Evolutionary conservation across 2,329 filamentous ascomycete species (phyloP).

Genomic region (Phialocephala subalpina): DNA sequence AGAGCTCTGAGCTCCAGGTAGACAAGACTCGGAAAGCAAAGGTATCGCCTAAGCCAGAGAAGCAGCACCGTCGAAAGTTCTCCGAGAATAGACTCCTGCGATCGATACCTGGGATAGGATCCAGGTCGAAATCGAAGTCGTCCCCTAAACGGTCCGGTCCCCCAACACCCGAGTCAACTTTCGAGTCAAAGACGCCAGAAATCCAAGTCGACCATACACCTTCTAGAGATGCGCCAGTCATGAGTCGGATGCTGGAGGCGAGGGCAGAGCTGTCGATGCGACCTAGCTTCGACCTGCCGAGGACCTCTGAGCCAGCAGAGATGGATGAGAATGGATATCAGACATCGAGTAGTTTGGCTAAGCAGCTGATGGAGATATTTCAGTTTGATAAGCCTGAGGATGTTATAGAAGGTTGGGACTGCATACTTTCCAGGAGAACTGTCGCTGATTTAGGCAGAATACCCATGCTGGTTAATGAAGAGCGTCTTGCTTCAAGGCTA

Average conservation of each 20-base stretch:
- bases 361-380: slow-evolving; percentile 83
- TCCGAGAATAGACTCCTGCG: slow-evolving; percentile 72
- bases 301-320: slow-evolving; percentile 36
- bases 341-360: slow-evolving; percentile 68
- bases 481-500: slow-evolving; percentile 93
- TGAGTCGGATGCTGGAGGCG: slow-evolving; percentile 81
- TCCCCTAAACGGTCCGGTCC: slow-evolving; percentile 40
- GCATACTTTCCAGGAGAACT: not conserved
- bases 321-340: slow-evolving; percentile 42
- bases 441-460: slow-evolving; percentile 64
- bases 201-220: slow-evolving; percentile 45
- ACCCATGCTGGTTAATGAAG: slow-evolving; percentile 91
- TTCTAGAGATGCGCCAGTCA: slow-evolving; percentile 69
- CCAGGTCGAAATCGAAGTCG: slow-evolving; percentile 47
- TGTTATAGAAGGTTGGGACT: slow-evolving; percentile 73
- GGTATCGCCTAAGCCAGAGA: slow-evolving; percentile 45
- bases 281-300: slow-evolving; percentile 62
- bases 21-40: slow-evolving; percentile 44
- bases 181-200: slow-evolving; percentile 43
- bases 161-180: slow-evolving; percentile 35
- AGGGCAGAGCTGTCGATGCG: slow-evolving; percentile 68
- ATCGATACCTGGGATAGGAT: slow-evolving; percentile 66
- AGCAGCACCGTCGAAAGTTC: slow-evolving; percentile 64
- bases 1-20: slow-evolving; percentile 34
- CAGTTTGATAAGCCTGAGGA: slow-evolving; percentile 83